Conservation (phyloP, 2,329 filamentous ascomycete species). For the Pyrenophora teres region DNA sequence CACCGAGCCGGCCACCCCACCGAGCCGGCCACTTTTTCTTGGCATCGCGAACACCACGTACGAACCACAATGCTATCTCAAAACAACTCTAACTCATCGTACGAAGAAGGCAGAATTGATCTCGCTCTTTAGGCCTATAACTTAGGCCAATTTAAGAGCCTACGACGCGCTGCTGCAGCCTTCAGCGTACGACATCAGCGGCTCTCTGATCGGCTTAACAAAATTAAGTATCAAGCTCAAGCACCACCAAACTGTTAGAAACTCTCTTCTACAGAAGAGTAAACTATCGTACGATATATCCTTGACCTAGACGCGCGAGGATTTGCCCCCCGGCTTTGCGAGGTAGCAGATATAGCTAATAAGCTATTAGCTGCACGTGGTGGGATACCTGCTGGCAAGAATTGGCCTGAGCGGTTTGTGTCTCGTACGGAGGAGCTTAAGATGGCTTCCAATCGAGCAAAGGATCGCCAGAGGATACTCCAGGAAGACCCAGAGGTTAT, state of each 20-base stretch:
- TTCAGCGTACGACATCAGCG: not conserved
- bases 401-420: slow-evolving; percentile 17
- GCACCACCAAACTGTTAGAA: no score
- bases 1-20: no score
- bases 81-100: no score
- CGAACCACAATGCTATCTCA: no score
- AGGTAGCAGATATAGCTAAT: slow-evolving; percentile 24
- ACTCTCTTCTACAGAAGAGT: slow-evolving; percentile 9
- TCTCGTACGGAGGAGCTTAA: slow-evolving; percentile 6
- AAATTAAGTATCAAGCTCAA: no score
- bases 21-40: no score
- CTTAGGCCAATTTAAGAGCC: not conserved
- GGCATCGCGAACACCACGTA: no score
- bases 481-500: slow-evolving; percentile 15
- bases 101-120: not conserved
- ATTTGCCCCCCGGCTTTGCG: slow-evolving; percentile 11
- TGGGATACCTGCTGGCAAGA: slow-evolving; percentile 16
- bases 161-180: not conserved
- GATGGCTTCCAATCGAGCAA: slow-evolving; percentile 22
- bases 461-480: slow-evolving; percentile 7
- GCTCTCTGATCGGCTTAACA: not conserved
- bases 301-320: slow-evolving; percentile 20
- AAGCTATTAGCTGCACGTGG: slow-evolving; percentile 16
- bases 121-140: not conserved
- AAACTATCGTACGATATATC: slow-evolving; percentile 20